phyloP scores from a whole-genome alignment of 2,329 filamentous ascomycete genomes.

The Ustulina deusta region DNA sequence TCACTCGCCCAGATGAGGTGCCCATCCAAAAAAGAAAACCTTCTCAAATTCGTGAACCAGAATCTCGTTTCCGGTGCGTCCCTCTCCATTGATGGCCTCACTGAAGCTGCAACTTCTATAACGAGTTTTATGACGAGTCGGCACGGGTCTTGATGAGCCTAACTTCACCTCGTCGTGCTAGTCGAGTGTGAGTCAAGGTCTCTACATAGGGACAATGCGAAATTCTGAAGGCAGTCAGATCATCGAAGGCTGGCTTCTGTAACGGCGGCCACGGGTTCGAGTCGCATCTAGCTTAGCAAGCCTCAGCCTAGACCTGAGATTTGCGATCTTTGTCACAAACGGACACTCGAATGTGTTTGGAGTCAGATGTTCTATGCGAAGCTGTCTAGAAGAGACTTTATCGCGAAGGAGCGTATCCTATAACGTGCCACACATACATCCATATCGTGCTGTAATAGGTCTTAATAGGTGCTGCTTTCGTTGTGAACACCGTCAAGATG shows the following conservation, averaged over 20 bases:
- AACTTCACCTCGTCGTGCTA: not conserved
- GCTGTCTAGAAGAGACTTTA: not conserved
- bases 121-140: not conserved
- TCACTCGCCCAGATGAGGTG: not conserved
- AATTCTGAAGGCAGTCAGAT: not conserved
- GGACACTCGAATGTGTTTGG: not conserved
- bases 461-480: not conserved
- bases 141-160: not conserved
- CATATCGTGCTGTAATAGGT: not conserved
- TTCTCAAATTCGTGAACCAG: not conserved
- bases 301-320: not conserved
- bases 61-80: not conserved
- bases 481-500: slow-evolving; percentile 36
- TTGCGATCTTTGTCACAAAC: not conserved
- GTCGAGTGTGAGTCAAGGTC: not conserved
- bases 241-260: not conserved
- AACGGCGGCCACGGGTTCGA: not conserved
- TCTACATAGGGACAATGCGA: not conserved
- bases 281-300: not conserved
- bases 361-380: not conserved
- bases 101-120: not conserved
- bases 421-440: not conserved
- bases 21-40: not conserved
- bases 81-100: not conserved
- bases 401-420: not conserved